Evolutionary conservation across 768 basidiomycete genomes (phyloP), one percentile per base, ranked within the genome.

Genomic region (Xerocomellus chrysenteron): DNA sequence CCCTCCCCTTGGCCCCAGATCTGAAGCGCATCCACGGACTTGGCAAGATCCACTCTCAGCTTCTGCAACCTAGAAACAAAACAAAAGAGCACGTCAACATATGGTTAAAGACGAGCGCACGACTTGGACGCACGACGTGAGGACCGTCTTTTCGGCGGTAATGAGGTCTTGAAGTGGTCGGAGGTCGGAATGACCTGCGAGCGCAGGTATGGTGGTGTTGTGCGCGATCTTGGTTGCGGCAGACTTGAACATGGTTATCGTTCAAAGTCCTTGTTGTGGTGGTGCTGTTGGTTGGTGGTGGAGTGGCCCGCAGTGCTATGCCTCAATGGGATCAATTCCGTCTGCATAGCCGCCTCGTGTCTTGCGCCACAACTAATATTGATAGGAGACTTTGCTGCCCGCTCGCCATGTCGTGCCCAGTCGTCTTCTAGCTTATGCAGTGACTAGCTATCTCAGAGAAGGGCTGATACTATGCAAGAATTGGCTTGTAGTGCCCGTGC

Each of bases 121-220:
- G 52, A 28, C 14, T 12, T 14, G 12, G 46, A 78, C 86, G 64
- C 63, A 93, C 91, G 88, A 82, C 47, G 78, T 74, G 32, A 95
- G 77, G 9, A 95, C 85, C 8, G 81, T 75, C 75, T 98, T 98
- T 74, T 97, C 94, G 1, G 90, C 83, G 2, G 84, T 87, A 54
- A 98, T 98, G 59, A 96, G 79, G 66, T 94, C 93, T 68, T 97
- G 94, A 9, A 97, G 75, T 0, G 86, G 83, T 28, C 87, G 76
- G 4, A 94, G 73, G 68, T 95, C 94, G 64, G 86, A 84, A 69
- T 92, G 94, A 1, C 82, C 82, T 17, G 77, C 75, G 11, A 92
- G 72, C 0, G 84, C 78, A 42, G 93, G 88, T 7, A 94, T 76
- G 4, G 90, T 88, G 2, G 92, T 86, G 66, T 92, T 94, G 72